phyloP scores from a whole-genome alignment of 768 basidiomycete species.

The Albatrellus ellisii region DNA sequence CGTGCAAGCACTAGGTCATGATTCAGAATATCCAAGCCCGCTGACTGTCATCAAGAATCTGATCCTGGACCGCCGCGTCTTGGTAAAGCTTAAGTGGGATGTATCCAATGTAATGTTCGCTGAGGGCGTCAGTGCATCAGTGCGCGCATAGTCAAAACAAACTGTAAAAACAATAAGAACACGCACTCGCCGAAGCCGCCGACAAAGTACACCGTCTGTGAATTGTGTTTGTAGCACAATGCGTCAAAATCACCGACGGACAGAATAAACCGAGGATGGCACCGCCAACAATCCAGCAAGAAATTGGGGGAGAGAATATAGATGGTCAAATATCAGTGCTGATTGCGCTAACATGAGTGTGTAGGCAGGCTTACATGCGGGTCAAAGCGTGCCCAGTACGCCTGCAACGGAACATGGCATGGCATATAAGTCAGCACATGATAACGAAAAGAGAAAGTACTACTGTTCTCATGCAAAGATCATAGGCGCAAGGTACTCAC shows the following conservation, averaged over 20 bases:
- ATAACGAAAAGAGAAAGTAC: constrained; percentile 4
- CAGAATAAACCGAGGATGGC: too few relatives aligned
- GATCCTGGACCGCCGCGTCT: too few relatives aligned
- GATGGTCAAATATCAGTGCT: too few relatives aligned
- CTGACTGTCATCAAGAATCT: too few relatives aligned
- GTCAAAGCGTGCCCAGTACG: constrained; percentile 44
- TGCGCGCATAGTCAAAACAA: neutral
- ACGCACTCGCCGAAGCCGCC: constrained; percentile 39
- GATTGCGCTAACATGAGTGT: too few relatives aligned
- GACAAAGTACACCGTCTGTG: constrained; percentile 38
- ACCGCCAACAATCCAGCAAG: too few relatives aligned
- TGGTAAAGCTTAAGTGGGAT: constrained; percentile 35
- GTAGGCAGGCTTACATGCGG: constrained; percentile 38
- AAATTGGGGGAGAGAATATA: too few relatives aligned
- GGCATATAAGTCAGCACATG: too few relatives aligned
- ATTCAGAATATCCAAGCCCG: too few relatives aligned
- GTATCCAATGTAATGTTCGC: constrained; percentile 37
- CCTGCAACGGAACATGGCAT: constrained; percentile 18
- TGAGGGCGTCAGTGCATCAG: constrained; percentile 8
- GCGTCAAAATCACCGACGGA: neutral
- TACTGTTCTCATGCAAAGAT: neutral
- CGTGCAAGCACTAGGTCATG: too few relatives aligned
- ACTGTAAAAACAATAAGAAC: neutral
- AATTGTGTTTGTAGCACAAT: neutral
- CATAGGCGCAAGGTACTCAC: constrained; percentile 19